Conservation (phyloP, 2,329 filamentous ascomycete genomes). For the Xylariaceae sp. region DNA sequence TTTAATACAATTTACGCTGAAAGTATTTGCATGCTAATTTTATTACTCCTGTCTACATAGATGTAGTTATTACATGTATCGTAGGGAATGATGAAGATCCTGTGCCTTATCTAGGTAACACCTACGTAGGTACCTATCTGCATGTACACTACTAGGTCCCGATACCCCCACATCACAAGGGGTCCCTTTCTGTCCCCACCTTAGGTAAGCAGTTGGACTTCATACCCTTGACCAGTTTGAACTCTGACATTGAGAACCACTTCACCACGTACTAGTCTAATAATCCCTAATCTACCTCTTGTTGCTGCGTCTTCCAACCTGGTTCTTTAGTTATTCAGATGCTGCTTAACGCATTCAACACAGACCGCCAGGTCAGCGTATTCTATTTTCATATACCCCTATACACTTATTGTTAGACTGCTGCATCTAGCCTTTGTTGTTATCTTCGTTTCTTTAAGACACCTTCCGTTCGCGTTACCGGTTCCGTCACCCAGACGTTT, state of each 20-base stretch:
- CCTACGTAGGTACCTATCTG: background rate
- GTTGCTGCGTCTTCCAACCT: background rate
- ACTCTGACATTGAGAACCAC: background rate
- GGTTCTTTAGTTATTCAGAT: conserved; percentile 22
- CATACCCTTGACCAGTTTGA: background rate
- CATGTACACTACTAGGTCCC: too few species aligned
- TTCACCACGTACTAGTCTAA: too few species aligned
- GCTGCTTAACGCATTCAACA: conserved; percentile 15
- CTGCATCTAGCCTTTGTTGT: conserved; percentile 19
- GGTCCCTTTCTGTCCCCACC: background rate
- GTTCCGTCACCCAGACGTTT: conserved; percentile 26
- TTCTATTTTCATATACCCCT: conserved; percentile 28
- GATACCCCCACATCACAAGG: too few species aligned
- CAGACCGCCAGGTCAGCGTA: conserved; percentile 22
- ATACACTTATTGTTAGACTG: conserved; percentile 15
- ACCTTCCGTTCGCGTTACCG: conserved; percentile 24
- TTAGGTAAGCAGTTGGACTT: conserved; percentile 15
- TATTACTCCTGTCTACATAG: too few species aligned
- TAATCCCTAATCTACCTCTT: too few species aligned
- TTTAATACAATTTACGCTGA: too few species aligned
- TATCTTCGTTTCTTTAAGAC: conserved; percentile 20
- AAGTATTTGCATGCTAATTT: too few species aligned
- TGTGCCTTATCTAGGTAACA: too few species aligned
- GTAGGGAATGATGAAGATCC: too few species aligned
- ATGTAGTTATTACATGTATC: too few species aligned